Evolutionary conservation across 2,329 filamentous ascomycete species (phyloP), one percentile per base, ranked within the genome.

Genomic region (Parastagonospora nodorum): DNA sequence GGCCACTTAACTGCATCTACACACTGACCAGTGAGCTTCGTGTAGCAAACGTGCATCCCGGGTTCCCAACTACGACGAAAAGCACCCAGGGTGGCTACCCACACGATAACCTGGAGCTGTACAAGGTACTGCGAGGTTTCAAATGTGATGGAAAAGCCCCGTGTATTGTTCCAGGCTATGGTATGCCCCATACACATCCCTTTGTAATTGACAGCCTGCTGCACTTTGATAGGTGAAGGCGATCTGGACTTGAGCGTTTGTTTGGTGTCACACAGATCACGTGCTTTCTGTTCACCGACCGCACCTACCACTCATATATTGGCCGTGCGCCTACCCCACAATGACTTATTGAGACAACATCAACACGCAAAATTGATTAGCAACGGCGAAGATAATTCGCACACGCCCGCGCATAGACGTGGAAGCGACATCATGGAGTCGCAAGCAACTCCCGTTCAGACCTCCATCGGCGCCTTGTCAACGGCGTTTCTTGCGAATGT

Each of bases 1-100:
- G 71, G 72, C 5, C 60, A 51, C 19, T 31, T 69, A 42, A 64
- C 56, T 4, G 48, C 58, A 10, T 28, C 24, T n/a, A 36, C 12
- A 14, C 8, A 36, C 9, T 48, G 19, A 29, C 3, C 19, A 24
- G 5, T 24, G 19, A 24, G 3, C 19, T 24, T 24, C 19, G 19
- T 24, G 5, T 24, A 24, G 19, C 19, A 24, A 24, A 24, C 19
- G 5, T 5, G 19, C 19, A 24, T 24, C 19, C 19, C 5, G 19
- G 19, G 19, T 24, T 24, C 19, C 19, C 19, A 24, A 24, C 19
- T 3, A 24, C 3, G 19, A 24, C 19, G 19, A 24, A 5, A 24
- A 24, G 19, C 19, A 5, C 5, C 19, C 5, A 24, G 19, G 5
- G 19, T 24, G 19, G 19, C 19, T 24, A 3, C 19, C 19, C 19